Evolutionary conservation across 2,329 filamentous ascomycete species (phyloP), one percentile per base, ranked within the genome.

Genomic region (Xylariaceae sp.): DNA sequence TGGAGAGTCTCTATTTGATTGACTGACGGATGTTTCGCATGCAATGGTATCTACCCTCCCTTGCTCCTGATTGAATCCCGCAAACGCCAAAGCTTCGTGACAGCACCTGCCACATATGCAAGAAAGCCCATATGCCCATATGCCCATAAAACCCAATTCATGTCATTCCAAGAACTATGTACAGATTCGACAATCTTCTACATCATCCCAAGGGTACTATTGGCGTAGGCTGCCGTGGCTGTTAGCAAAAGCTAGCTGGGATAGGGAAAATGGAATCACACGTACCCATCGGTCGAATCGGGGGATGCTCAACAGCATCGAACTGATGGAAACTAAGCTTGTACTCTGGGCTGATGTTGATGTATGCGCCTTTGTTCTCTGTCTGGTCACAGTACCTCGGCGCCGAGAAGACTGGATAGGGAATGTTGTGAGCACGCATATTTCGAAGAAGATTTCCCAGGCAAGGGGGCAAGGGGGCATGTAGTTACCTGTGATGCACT

Each of bases 301-400:
- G 78, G 9, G 92, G 92, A 70, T 98, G 92, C 46, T 89, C 89
- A 38, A 98, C 92, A 6, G 92, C 92, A 54, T 97, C 89, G 53
- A 98, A 98, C 60, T 95, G 83, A 62, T 92, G 78, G 67, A 86
- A 98, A 26, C 87, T 71, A 54, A 97, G 81, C 72, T 96, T 94
- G 61, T 94, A 87, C 47, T 95, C 86, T 12, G 86, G 77, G 21
- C 86, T 85, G 50, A 98, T 84, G 66, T 98, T 97, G 76, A 98
- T 98, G 65, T 94, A 98, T 13, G 92, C 92, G 49, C 92, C 92
- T 69, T 89, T 92, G 68, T 98, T 98, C 69, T 95, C 90, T 1
- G 92, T 97, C 54, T 88, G 88, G 61, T 98, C 92, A 66, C 92
- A 98, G 64, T 98, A 98, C 64, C 82, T 94, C 27, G 92, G 92